These are phyloP conservation scores for Plantago ovata DNA, from an alignment of 257 asterid species.

Conservation along the genomic window DNA sequence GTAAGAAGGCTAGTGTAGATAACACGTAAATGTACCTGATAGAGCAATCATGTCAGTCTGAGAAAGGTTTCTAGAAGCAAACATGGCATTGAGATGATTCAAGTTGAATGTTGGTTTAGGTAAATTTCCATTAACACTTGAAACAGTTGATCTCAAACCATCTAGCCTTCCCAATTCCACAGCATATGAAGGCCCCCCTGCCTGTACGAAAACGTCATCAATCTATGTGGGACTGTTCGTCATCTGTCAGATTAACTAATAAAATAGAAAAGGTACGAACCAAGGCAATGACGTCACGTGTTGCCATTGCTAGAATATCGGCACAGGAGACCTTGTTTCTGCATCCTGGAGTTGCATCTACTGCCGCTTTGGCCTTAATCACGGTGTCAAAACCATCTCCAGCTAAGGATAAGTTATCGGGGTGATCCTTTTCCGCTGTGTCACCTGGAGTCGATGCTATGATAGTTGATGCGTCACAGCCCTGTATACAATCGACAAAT, in stretches of 20 bases:
- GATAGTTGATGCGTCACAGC: conserved; percentile 81
- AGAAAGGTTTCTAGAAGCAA: conserved; percentile 48
- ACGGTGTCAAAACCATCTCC: conserved; percentile 96
- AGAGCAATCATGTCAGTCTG: conserved; percentile 87
- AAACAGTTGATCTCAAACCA: conserved; percentile 59
- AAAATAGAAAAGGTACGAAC: conserved; percentile 25
- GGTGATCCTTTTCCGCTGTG: conserved; percentile 77
- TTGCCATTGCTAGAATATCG: conserved; percentile 80
- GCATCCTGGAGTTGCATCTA: conserved; percentile 56
- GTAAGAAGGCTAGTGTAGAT: too few relatives aligned
- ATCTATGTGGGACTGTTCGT: too few relatives aligned
- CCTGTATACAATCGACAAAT: conserved; percentile 32
- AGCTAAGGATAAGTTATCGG: conserved; percentile 79
- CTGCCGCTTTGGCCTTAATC: conserved; percentile 78
- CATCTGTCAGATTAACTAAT: not conserved
- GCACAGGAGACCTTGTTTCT: conserved; percentile 84
- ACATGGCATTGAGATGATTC: conserved; percentile 62
- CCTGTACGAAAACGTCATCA: conserved; percentile 22
- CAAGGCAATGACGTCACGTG: conserved; percentile 74
- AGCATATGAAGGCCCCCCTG: conserved; percentile 72
- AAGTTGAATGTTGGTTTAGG: conserved; percentile 68
- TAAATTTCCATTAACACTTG: conserved; percentile 58
- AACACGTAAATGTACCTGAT: conserved; percentile 42
- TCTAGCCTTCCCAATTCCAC: conserved; percentile 89
- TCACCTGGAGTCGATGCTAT: conserved; percentile 59